Evolutionary conservation across 2,329 filamentous ascomycete genomes (phyloP).

Genomic region (Grosmannia serpens): DNA sequence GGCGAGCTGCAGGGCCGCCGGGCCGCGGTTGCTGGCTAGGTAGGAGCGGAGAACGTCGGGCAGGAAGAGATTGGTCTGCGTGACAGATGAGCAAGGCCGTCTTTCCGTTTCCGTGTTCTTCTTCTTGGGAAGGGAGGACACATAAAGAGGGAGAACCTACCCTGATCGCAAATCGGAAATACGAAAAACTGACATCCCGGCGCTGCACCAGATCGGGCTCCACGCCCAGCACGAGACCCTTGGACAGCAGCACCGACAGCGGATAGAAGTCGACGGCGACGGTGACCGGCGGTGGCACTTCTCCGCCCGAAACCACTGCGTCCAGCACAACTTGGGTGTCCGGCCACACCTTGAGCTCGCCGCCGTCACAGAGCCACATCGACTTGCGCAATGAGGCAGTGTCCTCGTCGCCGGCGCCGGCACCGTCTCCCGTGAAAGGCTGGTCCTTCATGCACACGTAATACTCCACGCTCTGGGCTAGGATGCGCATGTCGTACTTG

Average conservation of each 20-base stretch:
- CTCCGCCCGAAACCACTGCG: constrained; percentile 50
- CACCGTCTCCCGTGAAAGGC: constrained; percentile 21
- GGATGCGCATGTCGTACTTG: constrained; percentile 96
- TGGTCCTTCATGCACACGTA: constrained; percentile 89
- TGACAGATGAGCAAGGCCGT: not conserved
- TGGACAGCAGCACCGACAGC: constrained; percentile 73
- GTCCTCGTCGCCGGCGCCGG: not conserved
- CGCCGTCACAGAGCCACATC: constrained; percentile 88
- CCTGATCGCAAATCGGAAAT: constrained; percentile 76
- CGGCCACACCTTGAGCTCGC: constrained; percentile 76
- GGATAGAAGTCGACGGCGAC: constrained; percentile 94
- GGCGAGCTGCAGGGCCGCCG: constrained; percentile 69
- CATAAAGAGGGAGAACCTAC: constrained; percentile 36
- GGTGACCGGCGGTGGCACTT: constrained; percentile 62
- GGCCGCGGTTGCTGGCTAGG: constrained; percentile 62
- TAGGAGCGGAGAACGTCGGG: constrained; percentile 77
- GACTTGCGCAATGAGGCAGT: constrained; percentile 56
- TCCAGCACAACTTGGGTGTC: constrained; percentile 76
- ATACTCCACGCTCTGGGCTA: constrained; percentile 93
- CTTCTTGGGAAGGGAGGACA: not conserved
- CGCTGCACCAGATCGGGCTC: constrained; percentile 91
- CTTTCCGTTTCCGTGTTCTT: no score
- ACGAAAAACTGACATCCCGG: constrained; percentile 81
- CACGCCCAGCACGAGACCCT: constrained; percentile 80
- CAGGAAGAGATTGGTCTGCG: constrained; percentile 80